Evolutionary conservation across 148 eudicot genomes (phyloP).

Genomic region (Cornus florida): DNA sequence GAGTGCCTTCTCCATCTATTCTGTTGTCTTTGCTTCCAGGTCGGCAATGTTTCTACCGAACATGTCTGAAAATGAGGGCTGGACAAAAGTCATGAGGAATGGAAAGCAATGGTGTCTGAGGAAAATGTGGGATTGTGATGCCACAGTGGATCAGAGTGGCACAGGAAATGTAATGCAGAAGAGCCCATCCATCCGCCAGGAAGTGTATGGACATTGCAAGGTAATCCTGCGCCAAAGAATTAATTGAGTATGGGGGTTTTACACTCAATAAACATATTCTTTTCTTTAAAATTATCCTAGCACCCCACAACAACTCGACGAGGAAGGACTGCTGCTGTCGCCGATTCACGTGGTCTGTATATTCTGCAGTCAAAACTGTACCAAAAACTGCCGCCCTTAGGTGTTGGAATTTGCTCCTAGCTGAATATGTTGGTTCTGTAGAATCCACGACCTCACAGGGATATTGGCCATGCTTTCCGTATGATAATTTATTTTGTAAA

Average conservation of each 20-base stretch:
- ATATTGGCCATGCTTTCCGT: neutral
- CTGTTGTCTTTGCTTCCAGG: slow-evolving; percentile 59
- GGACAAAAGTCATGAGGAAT: slow-evolving; percentile 60
- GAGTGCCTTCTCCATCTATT: slow-evolving; percentile 55
- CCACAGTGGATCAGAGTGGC: slow-evolving; percentile 54
- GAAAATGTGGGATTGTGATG: slow-evolving; percentile 46
- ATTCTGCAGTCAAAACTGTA: neutral
- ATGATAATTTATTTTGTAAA: neutral
- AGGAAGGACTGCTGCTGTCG: slow-evolving; percentile 19
- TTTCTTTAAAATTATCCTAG: slow-evolving; percentile 24
- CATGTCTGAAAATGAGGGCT: slow-evolving; percentile 54
- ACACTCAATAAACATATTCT: slow-evolving; percentile 36
- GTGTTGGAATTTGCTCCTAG: neutral
- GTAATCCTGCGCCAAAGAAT: slow-evolving; percentile 87
- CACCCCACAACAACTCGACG: slow-evolving; percentile 25
- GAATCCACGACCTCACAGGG: slow-evolving; percentile 5
- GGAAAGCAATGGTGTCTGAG: slow-evolving; percentile 57
- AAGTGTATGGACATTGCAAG: slow-evolving; percentile 36
- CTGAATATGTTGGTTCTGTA: slow-evolving; percentile 7
- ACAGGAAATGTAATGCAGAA: slow-evolving; percentile 50
- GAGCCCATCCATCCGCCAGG: slow-evolving; percentile 57
- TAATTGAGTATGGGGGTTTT: slow-evolving; percentile 60
- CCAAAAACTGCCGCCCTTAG: neutral
- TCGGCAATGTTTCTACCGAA: slow-evolving; percentile 37
- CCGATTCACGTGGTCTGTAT: slow-evolving; percentile 4